Evolutionary conservation across 768 basidiomycete genomes (phyloP).

Genomic region (Tylopilus sp.): DNA sequence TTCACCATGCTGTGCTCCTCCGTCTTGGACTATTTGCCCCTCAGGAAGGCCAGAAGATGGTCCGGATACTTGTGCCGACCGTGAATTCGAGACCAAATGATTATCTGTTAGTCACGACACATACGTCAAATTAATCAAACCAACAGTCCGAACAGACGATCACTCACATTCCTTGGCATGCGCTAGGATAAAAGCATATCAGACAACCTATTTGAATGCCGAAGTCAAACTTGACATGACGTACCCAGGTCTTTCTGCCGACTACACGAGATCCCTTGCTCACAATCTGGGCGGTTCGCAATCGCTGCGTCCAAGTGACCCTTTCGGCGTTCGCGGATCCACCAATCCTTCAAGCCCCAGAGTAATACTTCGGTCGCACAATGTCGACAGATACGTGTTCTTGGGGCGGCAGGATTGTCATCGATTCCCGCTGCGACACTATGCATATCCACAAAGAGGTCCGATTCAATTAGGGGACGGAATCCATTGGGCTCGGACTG

Average conservation of each 20-base stretch:
- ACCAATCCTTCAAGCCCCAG: conserved; percentile 79
- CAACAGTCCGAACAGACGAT: not conserved
- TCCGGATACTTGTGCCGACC: conserved; percentile 2
- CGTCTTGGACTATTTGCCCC: not conserved
- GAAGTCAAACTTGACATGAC: conserved; percentile 19
- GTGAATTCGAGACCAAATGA: conserved; percentile 30
- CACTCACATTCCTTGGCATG: conserved; percentile 76
- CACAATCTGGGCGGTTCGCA: conserved; percentile 65
- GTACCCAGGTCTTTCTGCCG: conserved; percentile 66
- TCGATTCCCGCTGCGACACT: conserved; percentile 52
- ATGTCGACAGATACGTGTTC: conserved; percentile 59
- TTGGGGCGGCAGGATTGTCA: conserved; percentile 54
- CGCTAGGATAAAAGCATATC: conserved; percentile 33
- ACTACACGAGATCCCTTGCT: conserved; percentile 54
- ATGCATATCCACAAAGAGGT: conserved; percentile 70
- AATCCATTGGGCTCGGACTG: conserved; percentile 62
- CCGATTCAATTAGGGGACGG: conserved; percentile 61
- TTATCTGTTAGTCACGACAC: conserved; percentile 33
- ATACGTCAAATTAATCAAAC: not conserved
- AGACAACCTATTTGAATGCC: conserved; percentile 7
- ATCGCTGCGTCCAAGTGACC: conserved; percentile 57
- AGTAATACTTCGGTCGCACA: conserved; percentile 75
- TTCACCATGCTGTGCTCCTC: conserved; percentile 1
- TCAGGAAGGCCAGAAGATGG: conserved; percentile 1
- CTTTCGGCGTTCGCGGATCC: conserved; percentile 73